These are phyloP conservation scores for Cryptosporidium meleagridis DNA, from an alignment of 169 alveolate species.

Conservation along the genomic window DNA sequence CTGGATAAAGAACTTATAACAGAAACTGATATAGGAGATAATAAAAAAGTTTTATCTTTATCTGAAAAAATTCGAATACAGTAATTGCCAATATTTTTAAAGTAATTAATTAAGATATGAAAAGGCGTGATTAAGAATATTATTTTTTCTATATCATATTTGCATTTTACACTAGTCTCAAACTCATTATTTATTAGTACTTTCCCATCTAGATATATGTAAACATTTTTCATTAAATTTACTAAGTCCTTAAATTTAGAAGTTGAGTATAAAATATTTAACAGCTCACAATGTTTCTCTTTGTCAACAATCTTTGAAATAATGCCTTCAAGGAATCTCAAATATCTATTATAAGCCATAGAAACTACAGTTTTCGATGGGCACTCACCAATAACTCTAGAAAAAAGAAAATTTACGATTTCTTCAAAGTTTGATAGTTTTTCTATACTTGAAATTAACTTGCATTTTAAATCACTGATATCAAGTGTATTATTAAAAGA, in stretches of 20 bases:
- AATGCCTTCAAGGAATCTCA: background rate
- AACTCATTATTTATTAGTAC: background rate
- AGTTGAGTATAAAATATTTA: background rate
- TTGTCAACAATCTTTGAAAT: background rate
- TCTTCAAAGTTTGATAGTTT: background rate
- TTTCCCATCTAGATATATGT: background rate
- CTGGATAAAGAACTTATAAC: background rate
- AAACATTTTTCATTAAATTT: background rate
- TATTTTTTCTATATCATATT: background rate
- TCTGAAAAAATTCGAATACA: constrained; percentile 35
- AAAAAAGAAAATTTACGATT: background rate
- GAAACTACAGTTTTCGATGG: background rate
- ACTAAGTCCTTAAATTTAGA: background rate
- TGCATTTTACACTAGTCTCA: background rate
- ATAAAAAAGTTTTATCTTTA: background rate
- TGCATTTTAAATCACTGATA: background rate
- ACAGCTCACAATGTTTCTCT: background rate
- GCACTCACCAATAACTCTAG: background rate
- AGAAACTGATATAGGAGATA: constrained; percentile 58
- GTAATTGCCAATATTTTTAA: background rate
- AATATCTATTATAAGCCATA: background rate
- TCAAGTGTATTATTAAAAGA: background rate
- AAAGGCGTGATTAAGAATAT: background rate
- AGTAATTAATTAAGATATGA: background rate
- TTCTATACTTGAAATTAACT: background rate